Percentiles rank a stretch among this genome's conserved stretches.
These are phyloP conservation scores for Cyclotella cryptica DNA, from an alignment of 108 stramenopile genomes.

Conservation along the genomic window DNA sequence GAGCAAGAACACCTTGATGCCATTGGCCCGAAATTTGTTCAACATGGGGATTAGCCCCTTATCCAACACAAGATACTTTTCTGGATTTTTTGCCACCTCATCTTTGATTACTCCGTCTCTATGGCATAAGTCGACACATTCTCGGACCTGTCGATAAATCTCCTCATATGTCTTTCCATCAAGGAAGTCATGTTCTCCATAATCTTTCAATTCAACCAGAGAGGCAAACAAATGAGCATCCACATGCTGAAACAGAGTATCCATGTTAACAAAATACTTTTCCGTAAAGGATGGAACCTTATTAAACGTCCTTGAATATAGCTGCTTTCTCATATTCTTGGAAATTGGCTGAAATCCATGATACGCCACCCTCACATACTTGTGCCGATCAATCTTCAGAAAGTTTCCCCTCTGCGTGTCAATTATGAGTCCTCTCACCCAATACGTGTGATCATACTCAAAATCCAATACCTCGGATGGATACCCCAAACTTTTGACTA, in stretches of 20 bases:
- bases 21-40: slow-evolving; percentile 66
- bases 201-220: slow-evolving; percentile 88
- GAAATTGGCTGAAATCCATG: slow-evolving; percentile 87
- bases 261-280: slow-evolving; percentile 91
- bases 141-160: slow-evolving; percentile 87
- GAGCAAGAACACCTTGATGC: slow-evolving; percentile 92
- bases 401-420: slow-evolving; percentile 96
- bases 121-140: slow-evolving; percentile 95
- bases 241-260: slow-evolving; percentile 93
- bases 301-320: slow-evolving; percentile 83
- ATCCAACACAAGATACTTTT: slow-evolving; percentile 89
- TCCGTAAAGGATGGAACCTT: slow-evolving; percentile 89
- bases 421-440: slow-evolving; percentile 92
- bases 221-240: slow-evolving; percentile 88
- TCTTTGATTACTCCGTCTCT: slow-evolving; percentile 98
- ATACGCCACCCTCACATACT: slow-evolving; percentile 94
- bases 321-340: slow-evolving; percentile 71
- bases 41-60: slow-evolving; percentile 91
- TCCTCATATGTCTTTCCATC: slow-evolving; percentile 91
- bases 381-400: slow-evolving; percentile 95
- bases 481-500: slow-evolving; percentile 88
- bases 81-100: slow-evolving; percentile 85
- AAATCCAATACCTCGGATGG: slow-evolving; percentile 86
- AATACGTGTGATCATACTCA: slow-evolving; percentile 84
- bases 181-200: slow-evolving; percentile 76